Conservation (phyloP, 495 filamentous ascomycete species). For the Penicillium desertorum region DNA sequence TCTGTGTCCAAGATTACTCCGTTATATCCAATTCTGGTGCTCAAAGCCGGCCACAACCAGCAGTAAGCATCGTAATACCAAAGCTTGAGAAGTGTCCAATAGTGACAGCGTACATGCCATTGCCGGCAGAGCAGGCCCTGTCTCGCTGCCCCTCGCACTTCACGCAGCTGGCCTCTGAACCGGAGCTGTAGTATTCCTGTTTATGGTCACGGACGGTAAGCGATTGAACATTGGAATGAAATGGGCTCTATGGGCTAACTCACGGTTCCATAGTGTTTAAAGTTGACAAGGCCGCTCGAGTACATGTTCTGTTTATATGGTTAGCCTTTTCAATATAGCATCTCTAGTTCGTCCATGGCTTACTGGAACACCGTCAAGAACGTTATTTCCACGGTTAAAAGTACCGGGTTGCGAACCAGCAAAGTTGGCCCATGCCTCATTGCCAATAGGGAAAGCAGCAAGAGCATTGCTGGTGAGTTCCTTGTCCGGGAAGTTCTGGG, state of each 20-base stretch:
- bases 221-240: not conserved
- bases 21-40: not conserved
- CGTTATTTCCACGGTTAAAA: conserved; percentile 34
- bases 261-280: conserved; percentile 36
- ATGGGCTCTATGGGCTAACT: conserved; percentile 4
- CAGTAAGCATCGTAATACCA: conserved; percentile 26
- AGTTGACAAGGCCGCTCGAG: conserved; percentile 24
- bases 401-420: conserved; percentile 29
- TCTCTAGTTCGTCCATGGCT: conserved; percentile 1
- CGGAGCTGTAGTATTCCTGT: conserved; percentile 38
- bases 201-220: conserved; percentile 2
- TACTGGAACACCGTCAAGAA: conserved; percentile 34
- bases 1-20: not conserved
- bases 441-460: conserved; percentile 40
- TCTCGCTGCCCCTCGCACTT: conserved; percentile 35
- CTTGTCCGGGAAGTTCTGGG: conserved; percentile 35
- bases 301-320: conserved; percentile 34
- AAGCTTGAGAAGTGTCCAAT: conserved; percentile 35
- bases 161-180: conserved; percentile 17
- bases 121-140: conserved; percentile 34
- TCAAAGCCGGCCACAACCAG: conserved; percentile 22
- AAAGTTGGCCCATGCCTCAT: conserved; percentile 33
- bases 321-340: conserved; percentile 10
- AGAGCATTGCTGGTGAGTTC: conserved; percentile 33
- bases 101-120: conserved; percentile 30